Evolutionary conservation across 2,329 filamentous ascomycete genomes (phyloP).

Genomic region (Xylaria hypoxylon): DNA sequence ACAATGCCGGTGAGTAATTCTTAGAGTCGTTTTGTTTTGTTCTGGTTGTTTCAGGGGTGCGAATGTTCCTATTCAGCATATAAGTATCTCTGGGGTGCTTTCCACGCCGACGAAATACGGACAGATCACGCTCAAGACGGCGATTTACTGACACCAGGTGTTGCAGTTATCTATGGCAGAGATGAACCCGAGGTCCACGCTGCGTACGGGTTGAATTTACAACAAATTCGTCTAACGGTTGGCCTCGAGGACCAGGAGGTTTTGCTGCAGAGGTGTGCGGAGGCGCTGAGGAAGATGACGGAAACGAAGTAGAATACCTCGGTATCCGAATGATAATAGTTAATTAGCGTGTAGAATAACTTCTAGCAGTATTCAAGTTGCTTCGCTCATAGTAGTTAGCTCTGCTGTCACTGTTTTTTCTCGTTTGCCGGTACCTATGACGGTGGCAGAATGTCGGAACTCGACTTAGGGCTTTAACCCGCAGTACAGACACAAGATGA

Average conservation of each 20-base stretch:
- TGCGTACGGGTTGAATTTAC: constrained; percentile 53
- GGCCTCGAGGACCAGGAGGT: constrained; percentile 60
- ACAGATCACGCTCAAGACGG: not conserved
- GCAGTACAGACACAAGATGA: not conserved
- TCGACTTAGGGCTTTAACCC: not conserved
- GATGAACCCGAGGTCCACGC: constrained; percentile 55
- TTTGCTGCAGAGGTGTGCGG: constrained; percentile 43
- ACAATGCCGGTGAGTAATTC: constrained; percentile 52
- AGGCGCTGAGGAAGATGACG: constrained; percentile 18
- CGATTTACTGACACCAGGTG: not conserved
- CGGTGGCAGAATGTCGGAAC: not conserved
- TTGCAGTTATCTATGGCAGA: constrained; percentile 55
- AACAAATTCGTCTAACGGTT: constrained; percentile 60
- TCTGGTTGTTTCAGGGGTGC: not conserved
- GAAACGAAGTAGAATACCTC: not conserved
- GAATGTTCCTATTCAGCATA: no score
- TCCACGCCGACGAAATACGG: not conserved
- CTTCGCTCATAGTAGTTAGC: not conserved
- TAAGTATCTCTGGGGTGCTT: not conserved
- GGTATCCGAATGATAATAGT: not conserved
- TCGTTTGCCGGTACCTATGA: not conserved
- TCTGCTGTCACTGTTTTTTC: not conserved
- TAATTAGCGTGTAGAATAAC: not conserved
- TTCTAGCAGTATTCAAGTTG: not conserved
- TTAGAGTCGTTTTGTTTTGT: not conserved